These are phyloP conservation scores for Biancaea sappan DNA, from an alignment of 306 rosid species.

Conservation along the genomic window DNA sequence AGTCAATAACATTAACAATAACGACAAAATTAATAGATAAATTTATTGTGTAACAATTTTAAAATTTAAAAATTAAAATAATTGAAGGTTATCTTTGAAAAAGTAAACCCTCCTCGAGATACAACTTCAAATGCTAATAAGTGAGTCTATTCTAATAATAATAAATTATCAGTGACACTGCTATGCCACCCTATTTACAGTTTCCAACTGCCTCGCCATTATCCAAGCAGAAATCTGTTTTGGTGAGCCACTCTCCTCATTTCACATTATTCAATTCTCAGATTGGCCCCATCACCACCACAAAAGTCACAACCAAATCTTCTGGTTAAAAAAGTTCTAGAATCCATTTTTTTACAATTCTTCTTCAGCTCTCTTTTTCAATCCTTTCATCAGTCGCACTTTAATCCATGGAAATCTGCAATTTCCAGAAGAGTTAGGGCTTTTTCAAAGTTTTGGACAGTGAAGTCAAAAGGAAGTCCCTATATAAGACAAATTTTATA, in stretches of 20 bases:
- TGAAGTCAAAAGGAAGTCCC: constrained; percentile 23
- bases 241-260: constrained; percentile 47
- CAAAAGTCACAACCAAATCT: constrained; percentile 32
- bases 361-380: too few relatives aligned
- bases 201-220: constrained; percentile 37
- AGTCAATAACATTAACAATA: too few relatives aligned
- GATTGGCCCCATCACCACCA: constrained; percentile 12
- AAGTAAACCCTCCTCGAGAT: too few relatives aligned
- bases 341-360: constrained; percentile 4
- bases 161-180: neutral
- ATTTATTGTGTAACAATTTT: too few relatives aligned
- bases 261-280: neutral
- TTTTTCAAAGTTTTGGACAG: constrained; percentile 19
- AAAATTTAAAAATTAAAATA: too few relatives aligned
- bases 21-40: too few relatives aligned
- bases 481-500: neutral
- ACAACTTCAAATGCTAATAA: too few relatives aligned
- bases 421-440: constrained; percentile 4
- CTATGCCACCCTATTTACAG: neutral
- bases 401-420: neutral
- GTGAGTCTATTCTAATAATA: too few relatives aligned
- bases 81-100: too few relatives aligned
- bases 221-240: constrained; percentile 25
- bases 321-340: neutral
- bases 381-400: too few relatives aligned